Evolutionary conservation across 2,329 filamentous ascomycete genomes (phyloP).

Genomic region (Apiospora phragmitis): DNA sequence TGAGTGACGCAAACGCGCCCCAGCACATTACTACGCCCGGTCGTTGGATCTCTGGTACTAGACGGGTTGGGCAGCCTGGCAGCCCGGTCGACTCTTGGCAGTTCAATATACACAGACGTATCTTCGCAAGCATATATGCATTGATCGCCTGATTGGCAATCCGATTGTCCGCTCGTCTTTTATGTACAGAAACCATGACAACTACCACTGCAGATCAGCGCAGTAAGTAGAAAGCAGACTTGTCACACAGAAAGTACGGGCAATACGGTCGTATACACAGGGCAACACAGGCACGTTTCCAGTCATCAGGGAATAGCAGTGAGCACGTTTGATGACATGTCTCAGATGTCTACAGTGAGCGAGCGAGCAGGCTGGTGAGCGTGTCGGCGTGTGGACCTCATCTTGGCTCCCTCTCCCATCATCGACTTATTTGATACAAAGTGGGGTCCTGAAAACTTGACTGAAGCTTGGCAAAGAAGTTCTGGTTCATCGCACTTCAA

Average conservation of each 20-base stretch:
- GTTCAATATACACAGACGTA: background rate
- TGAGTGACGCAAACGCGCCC: background rate
- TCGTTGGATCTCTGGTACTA: background rate
- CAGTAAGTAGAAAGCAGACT: background rate
- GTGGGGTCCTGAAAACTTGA: background rate
- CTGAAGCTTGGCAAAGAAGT: background rate
- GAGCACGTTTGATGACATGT: constrained; percentile 8
- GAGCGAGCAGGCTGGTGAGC: background rate
- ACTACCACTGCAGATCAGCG: background rate
- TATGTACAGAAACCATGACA: background rate
- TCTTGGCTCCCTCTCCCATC: background rate
- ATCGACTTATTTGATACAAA: background rate
- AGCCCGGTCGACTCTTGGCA: background rate
- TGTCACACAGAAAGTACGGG: background rate
- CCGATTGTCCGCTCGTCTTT: background rate
- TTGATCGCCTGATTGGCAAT: background rate
- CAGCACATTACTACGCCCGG: background rate
- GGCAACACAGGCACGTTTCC: background rate
- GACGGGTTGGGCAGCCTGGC: background rate
- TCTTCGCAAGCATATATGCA: background rate
- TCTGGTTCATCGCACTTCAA: background rate
- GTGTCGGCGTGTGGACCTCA: background rate
- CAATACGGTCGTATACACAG: background rate
- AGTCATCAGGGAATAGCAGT: background rate
- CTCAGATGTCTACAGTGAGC: background rate